Conservation (phyloP, 2,329 filamentous ascomycete genomes). For the Monilinia fructigena region DNA sequence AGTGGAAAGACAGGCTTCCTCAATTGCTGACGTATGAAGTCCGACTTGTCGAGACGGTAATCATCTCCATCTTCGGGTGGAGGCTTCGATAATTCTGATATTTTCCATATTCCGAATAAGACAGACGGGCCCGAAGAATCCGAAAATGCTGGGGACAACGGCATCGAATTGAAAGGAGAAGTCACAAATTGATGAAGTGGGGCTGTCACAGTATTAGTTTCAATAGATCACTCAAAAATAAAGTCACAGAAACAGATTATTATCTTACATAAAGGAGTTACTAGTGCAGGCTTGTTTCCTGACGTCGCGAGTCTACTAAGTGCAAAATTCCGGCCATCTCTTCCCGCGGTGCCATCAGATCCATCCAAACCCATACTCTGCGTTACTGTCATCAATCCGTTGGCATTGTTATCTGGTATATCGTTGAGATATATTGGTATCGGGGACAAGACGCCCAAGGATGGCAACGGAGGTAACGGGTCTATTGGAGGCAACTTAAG, state of each 20-base stretch:
- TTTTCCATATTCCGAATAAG: constrained; percentile 3
- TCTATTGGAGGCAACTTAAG: too few species aligned
- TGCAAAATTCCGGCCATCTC: not conserved
- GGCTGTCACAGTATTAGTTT: constrained; percentile 5
- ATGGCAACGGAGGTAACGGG: too few species aligned
- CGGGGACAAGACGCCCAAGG: not conserved
- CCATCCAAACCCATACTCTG: not conserved
- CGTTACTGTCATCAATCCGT: not conserved
- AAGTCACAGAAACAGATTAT: not conserved
- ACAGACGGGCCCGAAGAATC: not conserved
- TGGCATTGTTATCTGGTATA: not conserved
- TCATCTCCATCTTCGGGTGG: constrained; percentile 1
- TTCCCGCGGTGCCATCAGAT: constrained; percentile 3
- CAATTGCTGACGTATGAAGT: constrained; percentile 17
- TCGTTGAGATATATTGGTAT: not conserved
- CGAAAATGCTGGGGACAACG: not conserved
- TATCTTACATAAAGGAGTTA: not conserved
- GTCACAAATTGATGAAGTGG: not conserved
- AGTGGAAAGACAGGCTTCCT: constrained; percentile 11
- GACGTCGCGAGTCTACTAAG: not conserved
- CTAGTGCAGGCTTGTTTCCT: not conserved
- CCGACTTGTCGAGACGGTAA: constrained; percentile 18
- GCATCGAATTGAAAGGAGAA: constrained; percentile 3
- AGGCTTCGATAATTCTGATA: constrained; percentile 10
- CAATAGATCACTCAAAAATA: not conserved